phyloP scores from a whole-genome alignment of 768 basidiomycete species.

The Rhodotorula kratochvilovae region DNA sequence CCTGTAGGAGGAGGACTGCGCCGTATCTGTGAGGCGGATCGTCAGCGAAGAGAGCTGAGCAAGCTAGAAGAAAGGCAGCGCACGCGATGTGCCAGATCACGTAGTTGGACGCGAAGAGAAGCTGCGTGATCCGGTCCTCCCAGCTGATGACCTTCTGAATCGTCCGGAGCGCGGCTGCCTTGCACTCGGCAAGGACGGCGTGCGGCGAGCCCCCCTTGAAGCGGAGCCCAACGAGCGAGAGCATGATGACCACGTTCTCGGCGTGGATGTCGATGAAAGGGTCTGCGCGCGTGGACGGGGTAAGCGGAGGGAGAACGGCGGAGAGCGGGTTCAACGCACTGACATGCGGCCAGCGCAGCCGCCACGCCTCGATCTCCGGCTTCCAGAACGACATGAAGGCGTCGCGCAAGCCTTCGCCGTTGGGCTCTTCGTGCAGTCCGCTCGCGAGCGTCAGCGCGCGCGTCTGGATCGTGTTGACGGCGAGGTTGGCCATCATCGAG shows the following conservation, averaged over 20 bases:
- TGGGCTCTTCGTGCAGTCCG: neutral
- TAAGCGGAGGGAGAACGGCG: neutral
- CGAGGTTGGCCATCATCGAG: neutral
- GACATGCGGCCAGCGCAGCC: neutral
- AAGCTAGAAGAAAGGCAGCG: too few relatives aligned
- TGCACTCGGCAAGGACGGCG: neutral
- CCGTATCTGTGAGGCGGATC: neutral
- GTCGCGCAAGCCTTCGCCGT: neutral
- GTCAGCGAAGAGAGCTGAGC: neutral
- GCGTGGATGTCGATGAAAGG: conserved; percentile 1
- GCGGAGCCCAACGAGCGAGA: conserved; percentile 1
- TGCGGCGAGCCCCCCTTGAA: neutral
- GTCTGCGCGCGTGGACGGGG: neutral
- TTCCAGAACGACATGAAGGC: conserved; percentile 5
- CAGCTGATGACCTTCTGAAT: neutral
- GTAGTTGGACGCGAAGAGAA: neutral
- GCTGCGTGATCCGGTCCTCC: neutral
- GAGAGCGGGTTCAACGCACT: neutral
- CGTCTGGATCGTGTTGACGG: neutral
- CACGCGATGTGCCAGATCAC: conserved; percentile 10
- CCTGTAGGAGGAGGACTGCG: conserved; percentile 3
- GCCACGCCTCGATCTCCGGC: conserved; percentile 7
- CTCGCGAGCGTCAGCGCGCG: neutral
- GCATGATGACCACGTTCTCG: conserved; percentile 2
- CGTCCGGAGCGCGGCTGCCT: neutral